Conservation (phyloP, 371 early-diverging fungal genomes). For the Nematocida major region DNA sequence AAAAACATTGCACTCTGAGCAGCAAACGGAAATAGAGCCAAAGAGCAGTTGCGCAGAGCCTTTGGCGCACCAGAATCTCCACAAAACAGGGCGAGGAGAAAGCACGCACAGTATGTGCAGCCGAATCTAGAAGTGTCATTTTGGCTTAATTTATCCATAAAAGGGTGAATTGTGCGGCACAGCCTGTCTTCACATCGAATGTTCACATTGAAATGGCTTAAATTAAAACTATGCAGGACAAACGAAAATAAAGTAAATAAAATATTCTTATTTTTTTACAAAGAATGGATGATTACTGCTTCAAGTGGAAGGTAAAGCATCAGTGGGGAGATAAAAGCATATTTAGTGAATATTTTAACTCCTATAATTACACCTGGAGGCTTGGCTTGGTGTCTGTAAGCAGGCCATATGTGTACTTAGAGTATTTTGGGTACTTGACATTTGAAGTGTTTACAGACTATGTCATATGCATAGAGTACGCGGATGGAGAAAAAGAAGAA, state of each 20-base stretch:
- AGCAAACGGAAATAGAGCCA: too few relatives aligned
- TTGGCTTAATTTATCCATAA: too few relatives aligned
- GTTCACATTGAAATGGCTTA: too few relatives aligned
- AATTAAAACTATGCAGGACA: too few relatives aligned
- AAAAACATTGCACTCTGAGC: too few relatives aligned
- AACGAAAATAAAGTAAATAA: not conserved
- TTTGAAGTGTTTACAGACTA: slow-evolving; percentile 50
- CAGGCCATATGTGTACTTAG: slow-evolving; percentile 32
- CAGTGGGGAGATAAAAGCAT: slow-evolving; percentile 33
- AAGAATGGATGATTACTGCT: slow-evolving; percentile 29
- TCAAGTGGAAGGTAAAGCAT: slow-evolving; percentile 42
- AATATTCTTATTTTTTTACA: slow-evolving; percentile 15
- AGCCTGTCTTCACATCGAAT: too few relatives aligned
- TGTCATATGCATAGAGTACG: slow-evolving; percentile 15
- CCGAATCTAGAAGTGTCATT: too few relatives aligned
- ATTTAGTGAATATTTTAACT: slow-evolving; percentile 38
- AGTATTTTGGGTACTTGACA: slow-evolving; percentile 44
- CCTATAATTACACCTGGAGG: slow-evolving; percentile 40
- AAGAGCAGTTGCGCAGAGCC: too few relatives aligned
- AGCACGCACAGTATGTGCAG: too few relatives aligned
- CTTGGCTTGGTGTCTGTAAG: slow-evolving; percentile 3
- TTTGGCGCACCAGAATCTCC: too few relatives aligned
- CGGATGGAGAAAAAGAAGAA: slow-evolving; percentile 35
- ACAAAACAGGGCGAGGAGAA: too few relatives aligned
- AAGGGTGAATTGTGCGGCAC: too few relatives aligned